phyloP scores from a whole-genome alignment of 768 basidiomycete genomes.

The Cystobasidium tubakii region DNA sequence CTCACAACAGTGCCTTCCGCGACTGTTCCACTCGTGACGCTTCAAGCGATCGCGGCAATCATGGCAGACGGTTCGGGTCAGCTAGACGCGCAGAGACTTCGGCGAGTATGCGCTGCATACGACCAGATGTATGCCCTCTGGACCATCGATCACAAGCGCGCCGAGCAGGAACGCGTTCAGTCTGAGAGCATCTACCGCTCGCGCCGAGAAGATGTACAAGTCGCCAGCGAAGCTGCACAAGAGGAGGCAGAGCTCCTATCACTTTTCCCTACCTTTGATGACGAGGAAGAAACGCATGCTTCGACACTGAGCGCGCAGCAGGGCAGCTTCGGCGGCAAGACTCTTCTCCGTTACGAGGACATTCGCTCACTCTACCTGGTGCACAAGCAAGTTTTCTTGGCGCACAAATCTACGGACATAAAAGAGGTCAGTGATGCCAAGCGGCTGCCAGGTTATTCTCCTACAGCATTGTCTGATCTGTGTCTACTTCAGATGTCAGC shows the following conservation, averaged over 20 bases:
- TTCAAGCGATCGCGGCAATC: background rate
- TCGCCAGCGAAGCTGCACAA: constrained; percentile 62
- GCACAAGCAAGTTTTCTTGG: constrained; percentile 21
- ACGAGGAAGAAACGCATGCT: constrained; percentile 44
- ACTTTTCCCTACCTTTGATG: constrained; percentile 79
- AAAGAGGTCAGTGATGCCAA: too few species aligned
- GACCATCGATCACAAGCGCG: constrained; percentile 70
- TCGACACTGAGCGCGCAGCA: background rate
- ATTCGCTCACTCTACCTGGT: constrained; percentile 12
- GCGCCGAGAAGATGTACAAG: constrained; percentile 56
- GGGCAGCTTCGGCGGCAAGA: background rate
- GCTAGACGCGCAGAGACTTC: background rate
- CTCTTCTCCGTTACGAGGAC: constrained; percentile 37
- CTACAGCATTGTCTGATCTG: too few species aligned
- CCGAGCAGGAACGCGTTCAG: constrained; percentile 60
- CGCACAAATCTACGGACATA: background rate
- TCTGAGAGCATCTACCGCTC: constrained; percentile 71
- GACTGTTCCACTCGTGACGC: background rate
- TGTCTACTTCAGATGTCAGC: background rate
- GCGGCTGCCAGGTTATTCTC: too few species aligned
- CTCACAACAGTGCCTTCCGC: background rate
- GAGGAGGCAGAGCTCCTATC: constrained; percentile 77
- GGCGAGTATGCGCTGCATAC: constrained; percentile 56
- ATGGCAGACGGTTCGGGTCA: background rate
- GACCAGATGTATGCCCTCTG: constrained; percentile 72